A percentile compares a stretch with the other conserved stretches of the same genome.
Conservation (phyloP, 176 grass and related monocot genomes). For the Phyllostachys edulis region DNA sequence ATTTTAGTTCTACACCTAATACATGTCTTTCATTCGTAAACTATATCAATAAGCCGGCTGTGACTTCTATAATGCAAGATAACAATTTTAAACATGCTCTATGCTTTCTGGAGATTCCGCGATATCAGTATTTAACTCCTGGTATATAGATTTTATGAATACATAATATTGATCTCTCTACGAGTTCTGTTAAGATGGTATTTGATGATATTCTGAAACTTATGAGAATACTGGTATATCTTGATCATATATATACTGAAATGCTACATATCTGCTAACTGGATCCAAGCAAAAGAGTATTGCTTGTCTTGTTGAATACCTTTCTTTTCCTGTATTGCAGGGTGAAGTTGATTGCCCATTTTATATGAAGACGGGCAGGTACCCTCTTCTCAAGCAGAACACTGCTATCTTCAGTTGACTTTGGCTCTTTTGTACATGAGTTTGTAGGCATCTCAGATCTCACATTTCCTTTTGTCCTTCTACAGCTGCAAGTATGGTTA, state of each 20-base stretch:
- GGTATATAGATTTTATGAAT: not conserved
- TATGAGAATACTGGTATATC: not conserved
- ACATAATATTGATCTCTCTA: not conserved
- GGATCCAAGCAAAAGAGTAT: constrained; percentile 6
- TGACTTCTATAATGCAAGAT: constrained; percentile 2
- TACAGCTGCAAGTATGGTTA: constrained; percentile 87
- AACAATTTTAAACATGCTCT: not conserved
- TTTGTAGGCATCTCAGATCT: constrained; percentile 17
- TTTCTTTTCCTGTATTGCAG: constrained; percentile 49
- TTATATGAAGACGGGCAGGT: constrained; percentile 97
- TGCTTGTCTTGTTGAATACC: constrained; percentile 7
- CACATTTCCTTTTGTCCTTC: constrained; percentile 29
- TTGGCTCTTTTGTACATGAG: constrained; percentile 15
- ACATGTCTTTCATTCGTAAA: constrained; percentile 7
- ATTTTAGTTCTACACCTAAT: constrained; percentile 17
- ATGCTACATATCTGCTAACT: not conserved
- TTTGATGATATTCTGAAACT: not conserved
- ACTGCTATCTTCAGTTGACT: constrained; percentile 7
- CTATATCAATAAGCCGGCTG: not conserved
- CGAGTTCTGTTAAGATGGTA: not conserved
- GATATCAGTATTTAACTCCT: constrained; percentile 14
- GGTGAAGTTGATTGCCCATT: constrained; percentile 89
- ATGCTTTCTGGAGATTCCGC: constrained; percentile 13
- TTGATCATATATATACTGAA: constrained; percentile 6
- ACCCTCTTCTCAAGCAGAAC: constrained; percentile 11